Conservation (phyloP, 192 early-diverging fungal genomes). For the Coemansia sp. region DNA sequence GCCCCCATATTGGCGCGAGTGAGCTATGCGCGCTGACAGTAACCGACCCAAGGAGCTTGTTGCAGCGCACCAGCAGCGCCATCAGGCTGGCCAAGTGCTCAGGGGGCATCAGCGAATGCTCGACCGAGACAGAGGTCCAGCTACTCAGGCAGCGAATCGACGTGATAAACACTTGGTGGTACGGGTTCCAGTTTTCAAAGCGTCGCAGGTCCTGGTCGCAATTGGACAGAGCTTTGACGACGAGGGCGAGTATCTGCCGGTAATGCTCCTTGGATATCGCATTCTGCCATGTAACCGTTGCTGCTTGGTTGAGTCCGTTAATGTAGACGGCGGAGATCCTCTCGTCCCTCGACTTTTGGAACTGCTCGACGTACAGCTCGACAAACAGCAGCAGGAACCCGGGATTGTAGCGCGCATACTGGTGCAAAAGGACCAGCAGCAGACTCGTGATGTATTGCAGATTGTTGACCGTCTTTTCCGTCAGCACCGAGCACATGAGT, state of each 20-base stretch:
- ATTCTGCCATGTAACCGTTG: conserved; percentile 29
- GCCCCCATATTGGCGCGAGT: neutral
- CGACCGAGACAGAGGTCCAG: conserved; percentile 24
- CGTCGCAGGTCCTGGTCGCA: conserved; percentile 35
- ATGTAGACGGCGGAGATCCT: conserved; percentile 20
- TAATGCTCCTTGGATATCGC: conserved; percentile 4
- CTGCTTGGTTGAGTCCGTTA: conserved; percentile 34
- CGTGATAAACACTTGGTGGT: conserved; percentile 50
- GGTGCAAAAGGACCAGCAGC: conserved; percentile 31
- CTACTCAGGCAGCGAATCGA: conserved; percentile 42
- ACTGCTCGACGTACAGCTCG: conserved; percentile 28
- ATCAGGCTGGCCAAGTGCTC: conserved; percentile 13
- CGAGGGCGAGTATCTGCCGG: conserved; percentile 5
- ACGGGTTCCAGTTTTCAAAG: conserved; percentile 34
- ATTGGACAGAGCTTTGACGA: conserved; percentile 13
- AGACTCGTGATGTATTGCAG: conserved; percentile 32
- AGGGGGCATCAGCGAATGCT: neutral
- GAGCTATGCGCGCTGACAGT: neutral
- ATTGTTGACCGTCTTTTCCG: conserved; percentile 24
- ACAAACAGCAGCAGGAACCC: conserved; percentile 27
- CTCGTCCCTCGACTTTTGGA: conserved; percentile 18
- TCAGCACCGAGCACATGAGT: conserved; percentile 30
- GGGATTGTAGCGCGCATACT: conserved; percentile 34
- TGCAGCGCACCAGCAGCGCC: conserved; percentile 30
- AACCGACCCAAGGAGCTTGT: conserved; percentile 17